Conservation (phyloP, 2,329 filamentous ascomycete genomes). For the Elsinoe fawcettii region DNA sequence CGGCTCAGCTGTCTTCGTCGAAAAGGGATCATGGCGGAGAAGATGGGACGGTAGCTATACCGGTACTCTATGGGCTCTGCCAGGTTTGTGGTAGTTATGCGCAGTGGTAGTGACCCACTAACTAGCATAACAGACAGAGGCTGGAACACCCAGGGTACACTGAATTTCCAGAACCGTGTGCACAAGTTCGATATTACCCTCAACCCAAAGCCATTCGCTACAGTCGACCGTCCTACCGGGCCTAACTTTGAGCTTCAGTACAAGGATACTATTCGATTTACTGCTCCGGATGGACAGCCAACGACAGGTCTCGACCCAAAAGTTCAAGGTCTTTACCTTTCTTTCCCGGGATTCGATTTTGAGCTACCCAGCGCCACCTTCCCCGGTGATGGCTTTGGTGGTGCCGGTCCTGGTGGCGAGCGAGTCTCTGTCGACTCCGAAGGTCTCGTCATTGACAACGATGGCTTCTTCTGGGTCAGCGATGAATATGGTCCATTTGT, state of each 20-base stretch:
- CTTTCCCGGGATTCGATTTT: conserved; percentile 50
- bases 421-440: conserved; percentile 58
- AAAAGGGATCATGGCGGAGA: conserved; percentile 52
- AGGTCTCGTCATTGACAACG: conserved; percentile 53
- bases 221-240: conserved; percentile 43
- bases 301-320: conserved; percentile 58
- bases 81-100: conserved; percentile 26
- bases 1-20: conserved; percentile 58
- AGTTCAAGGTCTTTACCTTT: conserved; percentile 41
- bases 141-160: conserved; percentile 65
- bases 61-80: conserved; percentile 55
- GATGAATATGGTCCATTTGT: conserved; percentile 67
- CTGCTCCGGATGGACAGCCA: conserved; percentile 54
- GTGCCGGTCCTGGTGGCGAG: conserved; percentile 50
- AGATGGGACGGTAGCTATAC: conserved; percentile 46
- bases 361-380: conserved; percentile 57
- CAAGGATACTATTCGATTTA: conserved; percentile 57
- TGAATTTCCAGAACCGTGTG: conserved; percentile 60
- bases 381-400: conserved; percentile 60
- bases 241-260: conserved; percentile 58
- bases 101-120: not conserved
- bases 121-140: conserved; percentile 47
- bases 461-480: conserved; percentile 59
- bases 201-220: conserved; percentile 46
- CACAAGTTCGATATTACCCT: conserved; percentile 60